Evolutionary conservation across 75 land plant genomes (phyloP), one percentile per base, ranked within the genome.

Genomic region (Cunninghamia lanceolata): DNA sequence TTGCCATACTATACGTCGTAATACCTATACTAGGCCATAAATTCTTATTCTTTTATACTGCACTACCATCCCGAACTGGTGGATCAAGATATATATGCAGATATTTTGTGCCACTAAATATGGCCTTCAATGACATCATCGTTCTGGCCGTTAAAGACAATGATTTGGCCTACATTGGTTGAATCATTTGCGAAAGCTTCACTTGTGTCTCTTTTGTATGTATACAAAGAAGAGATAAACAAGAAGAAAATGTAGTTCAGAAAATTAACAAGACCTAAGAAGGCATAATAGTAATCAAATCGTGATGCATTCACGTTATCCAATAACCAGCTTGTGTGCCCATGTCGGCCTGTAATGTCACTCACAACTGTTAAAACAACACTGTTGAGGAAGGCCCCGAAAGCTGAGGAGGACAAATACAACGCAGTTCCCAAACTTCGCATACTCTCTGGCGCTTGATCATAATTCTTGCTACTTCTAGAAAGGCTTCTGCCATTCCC

Each of bases 361-460:
- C 82, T 84, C 25, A 91, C 87, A 35, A 88, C 45, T 40, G 81
- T 82, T 17, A 93, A 86, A 16, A 91, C 59, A 59, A 91, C 79
- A 66, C 88, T 91, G 42, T 88, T 92, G 34, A 89, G 36, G 82
- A 85, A 89, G 39, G 79, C 74, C 14, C 91, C 90, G 43, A 90
- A n/a, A 6, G 86, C 90, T 9, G 80, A 17, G 36, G 85, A 63
- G 3, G 77, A 43, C 83, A 87, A 9, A 25, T 75, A 89, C 17
- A 85, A 82, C 3, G 91, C 84, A 38, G 87, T 80, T 21, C 89
- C 90, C 75, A 89, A 50, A 68, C 89, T 89, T 43, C 84, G 75
- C 89, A 91, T 85, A 50, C 84, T 85, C 59, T 93, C 91, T 1
- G 95, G 95, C 1, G 93, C 90, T 53, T 95, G 93, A 82, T 94